A percentile compares a stretch with the other conserved stretches of the same genome.
Conservation (phyloP, 2,329 filamentous ascomycete genomes). For the Calonectria naviculata region DNA sequence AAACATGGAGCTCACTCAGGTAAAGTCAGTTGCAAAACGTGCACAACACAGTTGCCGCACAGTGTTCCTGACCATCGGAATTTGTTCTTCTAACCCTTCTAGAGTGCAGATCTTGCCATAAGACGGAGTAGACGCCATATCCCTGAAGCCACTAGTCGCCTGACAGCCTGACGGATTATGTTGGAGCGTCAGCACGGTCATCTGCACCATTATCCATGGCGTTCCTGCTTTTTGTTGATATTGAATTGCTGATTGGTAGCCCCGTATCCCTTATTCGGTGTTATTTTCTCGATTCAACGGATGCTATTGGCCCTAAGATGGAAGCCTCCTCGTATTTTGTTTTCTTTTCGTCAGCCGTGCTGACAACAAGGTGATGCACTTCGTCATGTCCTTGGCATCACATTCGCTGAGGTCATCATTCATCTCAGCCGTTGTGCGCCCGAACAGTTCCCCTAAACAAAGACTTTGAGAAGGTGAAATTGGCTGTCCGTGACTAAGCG, state of each 20-base stretch:
- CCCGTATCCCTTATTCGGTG: neutral
- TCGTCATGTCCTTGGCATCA: neutral
- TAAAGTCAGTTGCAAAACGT: neutral
- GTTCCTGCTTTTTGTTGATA: neutral
- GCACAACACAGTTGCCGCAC: neutral
- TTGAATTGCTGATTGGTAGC: neutral
- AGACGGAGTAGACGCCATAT: no score
- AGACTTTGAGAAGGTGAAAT: no score
- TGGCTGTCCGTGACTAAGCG: neutral
- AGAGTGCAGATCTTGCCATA: neutral
- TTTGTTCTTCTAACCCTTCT: neutral
- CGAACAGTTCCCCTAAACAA: neutral
- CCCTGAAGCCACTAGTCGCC: neutral
- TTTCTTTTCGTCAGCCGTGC: neutral
- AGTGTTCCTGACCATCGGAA: neutral
- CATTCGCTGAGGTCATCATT: neutral
- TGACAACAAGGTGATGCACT: neutral
- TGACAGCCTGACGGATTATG: no score
- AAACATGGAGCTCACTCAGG: neutral
- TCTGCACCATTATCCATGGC: neutral
- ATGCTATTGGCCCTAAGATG: no score
- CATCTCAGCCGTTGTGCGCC: neutral
- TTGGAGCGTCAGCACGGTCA: neutral
- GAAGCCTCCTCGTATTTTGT: neutral
- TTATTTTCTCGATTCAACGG: no score